These are phyloP conservation scores for Leptomonas pyrrhocoris DNA, from an alignment of 208 protist genomes.

Conservation along the genomic window DNA sequence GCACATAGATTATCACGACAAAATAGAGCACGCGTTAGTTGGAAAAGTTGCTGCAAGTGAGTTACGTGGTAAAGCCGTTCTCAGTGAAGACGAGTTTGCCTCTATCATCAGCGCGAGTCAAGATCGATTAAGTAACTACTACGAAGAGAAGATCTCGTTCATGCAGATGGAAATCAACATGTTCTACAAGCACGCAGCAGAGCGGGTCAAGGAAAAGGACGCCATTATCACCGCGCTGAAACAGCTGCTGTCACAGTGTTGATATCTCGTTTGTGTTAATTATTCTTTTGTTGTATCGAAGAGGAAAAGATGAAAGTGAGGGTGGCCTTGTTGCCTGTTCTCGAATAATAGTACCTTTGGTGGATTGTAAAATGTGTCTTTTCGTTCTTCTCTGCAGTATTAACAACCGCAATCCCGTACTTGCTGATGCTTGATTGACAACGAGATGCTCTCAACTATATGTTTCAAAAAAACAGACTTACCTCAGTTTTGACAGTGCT, in stretches of 20 bases:
- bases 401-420: no score
- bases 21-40: slow-evolving; percentile 8
- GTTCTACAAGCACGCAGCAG: slow-evolving; percentile 17
- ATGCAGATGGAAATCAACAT: slow-evolving; percentile 28
- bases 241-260: background rate
- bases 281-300: background rate
- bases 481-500: no score
- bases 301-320: no score
- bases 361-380: no score
- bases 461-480: no score
- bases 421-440: no score
- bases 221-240: slow-evolving; percentile 25
- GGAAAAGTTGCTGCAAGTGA: background rate
- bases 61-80: background rate
- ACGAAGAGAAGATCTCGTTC: slow-evolving; percentile 22
- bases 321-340: no score
- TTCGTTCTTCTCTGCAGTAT: no score
- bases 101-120: slow-evolving; percentile 27
- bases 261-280: background rate
- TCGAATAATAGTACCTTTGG: no score
- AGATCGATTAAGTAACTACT: slow-evolving; percentile 10
- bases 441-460: no score
- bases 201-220: slow-evolving; percentile 28
- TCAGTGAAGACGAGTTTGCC: slow-evolving; percentile 20
- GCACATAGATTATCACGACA: slow-evolving; percentile 6